A percentile compares a stretch with the other conserved stretches of the same genome.
These are phyloP conservation scores for Tieghemiomyces parasiticus DNA, from an alignment of 192 early-diverging fungal genomes.

Conservation along the genomic window DNA sequence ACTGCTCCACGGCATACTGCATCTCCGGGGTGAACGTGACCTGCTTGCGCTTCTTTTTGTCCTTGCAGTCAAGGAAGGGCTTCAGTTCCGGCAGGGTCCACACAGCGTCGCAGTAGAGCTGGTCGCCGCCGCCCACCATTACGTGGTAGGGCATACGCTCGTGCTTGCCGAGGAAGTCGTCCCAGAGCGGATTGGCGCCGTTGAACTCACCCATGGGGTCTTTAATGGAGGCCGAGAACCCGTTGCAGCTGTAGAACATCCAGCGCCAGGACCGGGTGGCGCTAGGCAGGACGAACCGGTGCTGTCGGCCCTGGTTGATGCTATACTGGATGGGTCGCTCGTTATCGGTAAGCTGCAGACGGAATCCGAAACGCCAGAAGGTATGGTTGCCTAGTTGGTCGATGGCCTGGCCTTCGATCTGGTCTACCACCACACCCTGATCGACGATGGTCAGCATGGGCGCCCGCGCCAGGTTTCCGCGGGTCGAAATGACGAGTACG, in stretches of 20 bases:
- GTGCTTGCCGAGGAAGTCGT: conserved; percentile 47
- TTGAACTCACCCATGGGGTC: conserved; percentile 24
- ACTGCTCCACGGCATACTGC: conserved; percentile 34
- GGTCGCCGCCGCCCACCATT: conserved; percentile 60
- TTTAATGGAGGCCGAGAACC: conserved; percentile 38
- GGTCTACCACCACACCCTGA: conserved; percentile 17
- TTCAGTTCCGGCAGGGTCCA: conserved; percentile 38
- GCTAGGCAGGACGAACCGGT: conserved; percentile 32
- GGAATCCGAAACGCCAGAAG: conserved; percentile 48
- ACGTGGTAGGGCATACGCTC: conserved; percentile 43
- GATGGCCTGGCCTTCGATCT: conserved; percentile 20
- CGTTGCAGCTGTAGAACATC: conserved; percentile 58
- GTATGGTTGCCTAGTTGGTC: conserved; percentile 41
- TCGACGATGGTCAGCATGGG: conserved; percentile 22
- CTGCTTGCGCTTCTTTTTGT: conserved; percentile 28
- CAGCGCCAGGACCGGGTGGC: conserved; percentile 40
- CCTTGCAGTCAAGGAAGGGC: conserved; percentile 36
- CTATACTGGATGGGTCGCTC: conserved; percentile 26
- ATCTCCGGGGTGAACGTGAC: conserved; percentile 41
- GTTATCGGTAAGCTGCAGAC: conserved; percentile 27
- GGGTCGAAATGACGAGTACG: conserved; percentile 28
- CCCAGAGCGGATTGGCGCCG: conserved; percentile 43
- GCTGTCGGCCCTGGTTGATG: conserved; percentile 27
- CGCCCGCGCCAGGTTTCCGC: conserved; percentile 14
- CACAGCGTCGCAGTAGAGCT: conserved; percentile 48